Base-by-base conservation (phyloP, 1,284 basidiomycete genomes). In the Athelia sp. region DNA sequence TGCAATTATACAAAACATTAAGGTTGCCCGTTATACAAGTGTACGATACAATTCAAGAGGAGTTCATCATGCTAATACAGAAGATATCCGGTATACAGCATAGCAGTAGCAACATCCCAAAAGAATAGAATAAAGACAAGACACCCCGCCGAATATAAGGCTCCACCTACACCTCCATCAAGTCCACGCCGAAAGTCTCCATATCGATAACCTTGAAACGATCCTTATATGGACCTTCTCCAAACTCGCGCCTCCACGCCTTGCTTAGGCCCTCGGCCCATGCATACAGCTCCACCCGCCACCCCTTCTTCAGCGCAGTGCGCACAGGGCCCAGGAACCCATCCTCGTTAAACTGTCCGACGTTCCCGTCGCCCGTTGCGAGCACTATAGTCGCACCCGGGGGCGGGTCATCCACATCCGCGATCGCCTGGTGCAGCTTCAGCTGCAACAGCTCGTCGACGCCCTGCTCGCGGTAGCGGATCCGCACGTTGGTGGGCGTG, bases 391-490 rank as follows among this genome's bases (percentile, higher is more conserved):
- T 92, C 4, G 83, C 79, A 1, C 80, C 78, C 10, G 71, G 60
- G 3, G 80, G 79, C 1, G 78, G 81, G 8, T 76, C 74, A 58
- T 90, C 81, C 11, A 78, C 75, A 43, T 79, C 82, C 3, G 87
- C 81, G 46, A 95, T 72, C 6, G 86, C 84, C 62, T 93, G 90
- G 57, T 93, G 83, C 22, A 94, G 74, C 62, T 94, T 93, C 48
- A 94, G 73, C 63, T 93, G 91, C 43, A 94, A 67, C 18, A 94
- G 74, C 65, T 94, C 92, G 60, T 93, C 91, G 3, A 93, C 91
- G 13, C 88, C 90, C 67, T 94, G 90, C 60, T 90, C 87, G 52
- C 87, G 79, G 63, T 84, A 84, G 11, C 80, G 73, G 42, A 74
- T 59, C 11, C 76, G 72, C n/a, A 57, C 50, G 31, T 50, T 19